phyloP scores from a whole-genome alignment of 2,329 filamentous ascomycete species.

The Capronia americana region DNA sequence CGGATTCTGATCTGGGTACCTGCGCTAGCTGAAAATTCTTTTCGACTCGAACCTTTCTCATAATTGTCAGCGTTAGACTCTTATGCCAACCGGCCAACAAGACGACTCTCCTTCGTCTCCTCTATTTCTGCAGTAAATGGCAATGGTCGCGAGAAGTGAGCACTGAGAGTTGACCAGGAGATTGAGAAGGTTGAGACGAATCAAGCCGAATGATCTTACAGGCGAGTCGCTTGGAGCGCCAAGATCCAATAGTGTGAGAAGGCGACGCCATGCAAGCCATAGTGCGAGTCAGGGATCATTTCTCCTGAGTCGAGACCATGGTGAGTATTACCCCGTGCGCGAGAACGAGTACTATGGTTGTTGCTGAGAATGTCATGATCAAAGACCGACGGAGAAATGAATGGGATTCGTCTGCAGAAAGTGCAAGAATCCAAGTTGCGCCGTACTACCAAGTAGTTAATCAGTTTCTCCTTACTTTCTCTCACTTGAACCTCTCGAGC shows the following conservation, averaged over 20 bases:
- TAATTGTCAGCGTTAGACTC: neutral
- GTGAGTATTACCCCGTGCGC: no score
- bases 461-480: no score
- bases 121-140: neutral
- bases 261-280: neutral
- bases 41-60: neutral
- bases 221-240: slow-evolving; percentile 20
- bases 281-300: neutral
- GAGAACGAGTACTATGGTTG: no score
- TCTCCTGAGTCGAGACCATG: neutral
- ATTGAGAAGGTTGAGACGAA: neutral
- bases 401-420: no score
- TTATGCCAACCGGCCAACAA: neutral
- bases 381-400: no score
- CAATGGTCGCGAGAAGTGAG: neutral
- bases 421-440: no score
- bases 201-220: neutral
- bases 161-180: neutral
- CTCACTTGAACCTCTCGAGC: no score
- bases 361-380: no score
- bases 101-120: neutral
- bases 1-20: neutral
- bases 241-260: slow-evolving; percentile 32
- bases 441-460: no score
- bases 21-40: neutral